Evolutionary conservation across 2,329 filamentous ascomycete species (phyloP), one percentile per base, ranked within the genome.

Genomic region (Clonostachys chloroleuca): DNA sequence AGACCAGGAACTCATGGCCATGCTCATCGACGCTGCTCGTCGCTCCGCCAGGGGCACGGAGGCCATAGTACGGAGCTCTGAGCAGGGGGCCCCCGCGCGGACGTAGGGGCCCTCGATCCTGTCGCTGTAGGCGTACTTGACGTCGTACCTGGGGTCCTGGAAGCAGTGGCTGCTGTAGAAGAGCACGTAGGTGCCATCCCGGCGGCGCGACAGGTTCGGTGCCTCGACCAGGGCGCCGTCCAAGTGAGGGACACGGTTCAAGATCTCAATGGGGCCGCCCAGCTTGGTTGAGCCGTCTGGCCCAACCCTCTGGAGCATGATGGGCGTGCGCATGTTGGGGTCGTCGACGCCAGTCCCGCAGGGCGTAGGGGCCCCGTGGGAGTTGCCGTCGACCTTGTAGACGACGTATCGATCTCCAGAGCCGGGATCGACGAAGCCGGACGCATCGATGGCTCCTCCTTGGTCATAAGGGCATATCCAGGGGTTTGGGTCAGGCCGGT

Each of bases 331-430:
- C 12, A 59, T 55, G 12, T 66, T 54, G 10, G 69, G 71, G 33
- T 51, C 42, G 20, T 61, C 59, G 14, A 68, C 61, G n/a, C 59
- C 67, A 51, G 75, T 78, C 40, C 63, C 60, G 50, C 72, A 76
- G 50, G 41, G 34, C 18, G 46, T 43, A 24, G 17, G 35, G 13
- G 12, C 35, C 5, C 67, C 67, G 35, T 76, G 61, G 48, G 68
- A 70, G 62, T 86, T 86, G 36, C 83, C 83, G 60, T 87, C 83
- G 24, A 86, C 68, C 61, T 87, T 87, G 67, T 83, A 87, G 10
- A 78, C 64, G 6, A 87, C 70, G 57, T 84, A 87, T 6, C 74
- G 72, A 34, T 61, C 70, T 33, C 77, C 77, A 17, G 60, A 65
- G 40, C 74, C 71, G 12, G 60, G 58, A 56, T 87, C 83, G 12